Evolutionary conservation across 164 flowering plant genomes (phyloP), one percentile per base, ranked within the genome.

Genomic region (Nymphaea thermarum): DNA sequence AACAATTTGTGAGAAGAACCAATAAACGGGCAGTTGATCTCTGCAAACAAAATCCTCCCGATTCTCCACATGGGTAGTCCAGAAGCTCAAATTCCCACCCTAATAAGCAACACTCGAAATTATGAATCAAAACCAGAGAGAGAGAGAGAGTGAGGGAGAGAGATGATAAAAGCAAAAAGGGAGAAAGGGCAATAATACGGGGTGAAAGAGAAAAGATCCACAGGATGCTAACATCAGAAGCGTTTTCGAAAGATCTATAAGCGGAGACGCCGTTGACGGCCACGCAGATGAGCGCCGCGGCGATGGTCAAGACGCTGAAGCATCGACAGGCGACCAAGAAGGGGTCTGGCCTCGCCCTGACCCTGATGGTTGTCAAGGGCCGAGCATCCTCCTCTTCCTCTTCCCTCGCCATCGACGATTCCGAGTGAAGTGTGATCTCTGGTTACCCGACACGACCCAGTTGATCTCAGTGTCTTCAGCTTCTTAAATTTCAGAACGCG

Each of bases 191-290:
- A 42, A 4, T 6, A 10, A 45, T 17, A 62, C 25, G 64, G 18
- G 62, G 3, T 43, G 7, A 25, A 3, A 60, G 5, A 6, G 25
- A 17, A 8, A 12, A 63, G 36, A 65, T 8, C 14, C 57, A 10
- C 14, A 59, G 55, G 42, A 15, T 51, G 45, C 67, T 43, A 82
- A 93, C 98, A 77, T 94, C 90, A 3, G 78, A 77, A 69, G 82
- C 86, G 71, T 84, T 55, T 72, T 77, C 78, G 82, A 91, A 95
- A 42, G 98, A 90, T 44, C 82, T 80, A 42, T 88, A 64, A 5
- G 98, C 98, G 7, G 96, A 82, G 67, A 88, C 73, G 8, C 81
- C 78, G 69, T 92, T 95, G 70, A 89, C 98, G 69, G 65, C 76
- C 65, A 88, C 79, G 77, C 99, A 91, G 61, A 89, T 84, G 60